A percentile compares a stretch with the other conserved stretches of the same genome.
phyloP scores from a whole-genome alignment of 345 rosid species.

The Syzygium grande region DNA sequence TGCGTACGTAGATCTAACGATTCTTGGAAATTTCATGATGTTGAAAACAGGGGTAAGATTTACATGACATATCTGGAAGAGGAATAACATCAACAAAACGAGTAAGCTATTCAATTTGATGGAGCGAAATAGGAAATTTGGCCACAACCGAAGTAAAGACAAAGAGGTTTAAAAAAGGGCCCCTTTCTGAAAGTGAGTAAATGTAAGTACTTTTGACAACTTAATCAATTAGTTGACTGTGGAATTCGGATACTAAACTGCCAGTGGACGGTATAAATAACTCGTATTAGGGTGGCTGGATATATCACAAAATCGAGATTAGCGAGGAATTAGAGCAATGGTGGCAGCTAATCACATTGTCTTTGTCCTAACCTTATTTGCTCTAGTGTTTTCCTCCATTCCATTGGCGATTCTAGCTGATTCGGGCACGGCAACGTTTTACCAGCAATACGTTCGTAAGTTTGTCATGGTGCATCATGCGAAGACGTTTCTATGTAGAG shows the following conservation, averaged over 20 bases:
- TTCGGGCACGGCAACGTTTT: not conserved
- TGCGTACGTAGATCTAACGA: too few relatives aligned
- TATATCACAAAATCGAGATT: not conserved
- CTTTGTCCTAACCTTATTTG: not conserved
- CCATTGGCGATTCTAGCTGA: not conserved
- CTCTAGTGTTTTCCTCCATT: not conserved
- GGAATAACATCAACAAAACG: not conserved
- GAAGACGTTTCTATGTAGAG: not conserved
- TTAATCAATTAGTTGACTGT: not conserved
- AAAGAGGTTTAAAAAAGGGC: too few relatives aligned
- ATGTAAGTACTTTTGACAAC: not conserved
- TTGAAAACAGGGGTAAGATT: not conserved
- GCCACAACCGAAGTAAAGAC: too few relatives aligned
- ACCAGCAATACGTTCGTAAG: not conserved
- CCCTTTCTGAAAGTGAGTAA: too few relatives aligned
- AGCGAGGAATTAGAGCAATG: not conserved
- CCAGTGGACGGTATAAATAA: not conserved
- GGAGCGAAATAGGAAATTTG: not conserved
- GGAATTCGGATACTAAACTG: not conserved
- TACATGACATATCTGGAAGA: not conserved
- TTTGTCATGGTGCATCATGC: not conserved
- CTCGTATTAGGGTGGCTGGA: not conserved
- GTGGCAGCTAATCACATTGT: not conserved
- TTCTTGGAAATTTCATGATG: not conserved
- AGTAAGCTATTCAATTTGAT: not conserved